phyloP scores from a whole-genome alignment of 2,329 filamentous ascomycete species.

The Nectriaceae sp. region DNA sequence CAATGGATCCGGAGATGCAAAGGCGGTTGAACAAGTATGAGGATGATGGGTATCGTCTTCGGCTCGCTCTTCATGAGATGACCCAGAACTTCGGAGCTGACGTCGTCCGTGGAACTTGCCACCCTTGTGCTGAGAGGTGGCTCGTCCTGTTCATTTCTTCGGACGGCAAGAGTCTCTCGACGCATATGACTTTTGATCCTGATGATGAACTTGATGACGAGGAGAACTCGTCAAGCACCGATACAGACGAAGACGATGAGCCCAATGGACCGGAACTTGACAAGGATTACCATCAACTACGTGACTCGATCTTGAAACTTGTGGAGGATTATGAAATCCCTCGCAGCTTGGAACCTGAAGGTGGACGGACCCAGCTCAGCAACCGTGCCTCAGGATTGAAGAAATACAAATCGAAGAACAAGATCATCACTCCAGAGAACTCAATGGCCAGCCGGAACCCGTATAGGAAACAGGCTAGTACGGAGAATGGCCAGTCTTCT shows the following conservation, averaged over 20 bases:
- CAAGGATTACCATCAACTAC: slow-evolving; percentile 78
- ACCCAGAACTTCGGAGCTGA: slow-evolving; percentile 65
- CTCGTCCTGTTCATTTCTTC: slow-evolving; percentile 76
- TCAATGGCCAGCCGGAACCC: slow-evolving; percentile 61
- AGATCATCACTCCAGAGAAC: slow-evolving; percentile 52
- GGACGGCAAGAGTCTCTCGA: slow-evolving; percentile 69
- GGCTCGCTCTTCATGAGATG: slow-evolving; percentile 72
- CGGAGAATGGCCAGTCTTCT: slow-evolving; percentile 12
- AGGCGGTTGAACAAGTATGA: slow-evolving; percentile 55
- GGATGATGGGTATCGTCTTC: slow-evolving; percentile 66
- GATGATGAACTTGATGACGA: slow-evolving; percentile 69
- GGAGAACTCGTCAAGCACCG: slow-evolving; percentile 60
- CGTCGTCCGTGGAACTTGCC: slow-evolving; percentile 65
- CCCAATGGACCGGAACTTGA: slow-evolving; percentile 65
- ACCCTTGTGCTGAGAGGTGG: slow-evolving; percentile 84
- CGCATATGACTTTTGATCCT: slow-evolving; percentile 71
- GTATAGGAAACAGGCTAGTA: slow-evolving; percentile 44
- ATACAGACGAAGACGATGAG: slow-evolving; percentile 63
- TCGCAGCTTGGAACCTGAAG: slow-evolving; percentile 62
- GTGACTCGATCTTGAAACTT: slow-evolving; percentile 77
- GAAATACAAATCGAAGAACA: slow-evolving; percentile 62
- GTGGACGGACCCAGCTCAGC: slow-evolving; percentile 65
- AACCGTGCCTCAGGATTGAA: slow-evolving; percentile 66
- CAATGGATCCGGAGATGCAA: slow-evolving; percentile 46
- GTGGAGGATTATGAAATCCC: slow-evolving; percentile 83